Percentiles rank a stretch among this genome's conserved stretches.
These are phyloP conservation scores for Pichia sorboxylosa DNA, from an alignment of 1,139 yeast species.

Conservation along the genomic window DNA sequence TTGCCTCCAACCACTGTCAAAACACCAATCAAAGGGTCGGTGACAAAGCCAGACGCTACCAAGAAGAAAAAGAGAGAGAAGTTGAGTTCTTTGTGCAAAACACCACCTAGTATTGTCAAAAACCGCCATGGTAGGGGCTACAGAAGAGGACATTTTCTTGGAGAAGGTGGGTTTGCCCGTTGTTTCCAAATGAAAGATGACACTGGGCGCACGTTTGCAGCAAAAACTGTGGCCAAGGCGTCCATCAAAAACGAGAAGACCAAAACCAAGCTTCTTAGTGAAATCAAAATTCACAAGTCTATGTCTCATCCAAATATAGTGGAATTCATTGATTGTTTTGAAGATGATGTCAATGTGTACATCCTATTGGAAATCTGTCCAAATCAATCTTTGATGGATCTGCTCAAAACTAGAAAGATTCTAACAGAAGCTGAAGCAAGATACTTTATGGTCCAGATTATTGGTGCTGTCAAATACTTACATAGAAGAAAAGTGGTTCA, in stretches of 20 bases:
- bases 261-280: conserved; percentile 77
- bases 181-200: conserved; percentile 95
- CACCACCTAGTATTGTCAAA: conserved; percentile 87
- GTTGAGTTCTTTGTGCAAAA: conserved; percentile 76
- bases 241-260: conserved; percentile 88
- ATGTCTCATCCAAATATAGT: conserved; percentile 86
- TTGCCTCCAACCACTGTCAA: conserved; percentile 14
- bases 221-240: conserved; percentile 94
- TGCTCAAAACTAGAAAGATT: conserved; percentile 70
- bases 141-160: conserved; percentile 81
- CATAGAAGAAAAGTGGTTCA: conserved; percentile 91
- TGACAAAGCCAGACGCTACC: conserved; percentile 21
- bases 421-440: conserved; percentile 89
- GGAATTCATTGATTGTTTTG: conserved; percentile 87
- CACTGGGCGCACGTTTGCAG: conserved; percentile 76
- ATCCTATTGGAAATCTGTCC: conserved; percentile 90
- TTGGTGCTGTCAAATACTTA: conserved; percentile 88
- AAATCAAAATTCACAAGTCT: conserved; percentile 88
- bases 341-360: conserved; percentile 87
- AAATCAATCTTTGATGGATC: conserved; percentile 85
- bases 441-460: conserved; percentile 78
- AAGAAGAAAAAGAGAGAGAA: conserved; percentile 71
- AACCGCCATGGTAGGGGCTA: conserved; percentile 82
- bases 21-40: conserved; percentile 21
- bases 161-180: conserved; percentile 98